Conservation (phyloP, 2,329 filamentous ascomycete genomes). For the Claviceps sorghi region DNA sequence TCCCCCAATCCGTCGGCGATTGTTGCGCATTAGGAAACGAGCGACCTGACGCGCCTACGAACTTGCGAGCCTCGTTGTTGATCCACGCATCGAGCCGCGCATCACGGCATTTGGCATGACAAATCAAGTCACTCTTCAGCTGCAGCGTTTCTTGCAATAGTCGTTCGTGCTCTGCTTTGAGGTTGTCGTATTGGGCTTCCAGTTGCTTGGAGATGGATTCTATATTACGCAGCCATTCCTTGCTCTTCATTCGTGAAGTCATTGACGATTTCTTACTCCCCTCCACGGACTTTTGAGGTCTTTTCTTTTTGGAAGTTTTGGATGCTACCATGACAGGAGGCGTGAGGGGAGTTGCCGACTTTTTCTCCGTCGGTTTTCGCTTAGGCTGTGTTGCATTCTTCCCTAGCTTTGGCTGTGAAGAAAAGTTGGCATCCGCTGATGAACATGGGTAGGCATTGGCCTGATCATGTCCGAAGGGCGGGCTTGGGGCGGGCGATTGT, state of each 20-base stretch:
- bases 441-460: not conserved
- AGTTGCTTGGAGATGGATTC: not conserved
- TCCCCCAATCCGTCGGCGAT: not conserved
- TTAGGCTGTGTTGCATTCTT: not conserved
- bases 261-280: not conserved
- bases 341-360: not conserved
- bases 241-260: not conserved
- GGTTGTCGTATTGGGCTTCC: not conserved
- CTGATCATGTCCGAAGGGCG: not conserved
- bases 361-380: not conserved
- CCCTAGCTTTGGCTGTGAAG: too few species aligned
- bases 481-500: not conserved
- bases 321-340: not conserved
- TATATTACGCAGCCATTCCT: not conserved
- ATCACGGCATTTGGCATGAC: not conserved
- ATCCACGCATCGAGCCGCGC: conserved; percentile 1
- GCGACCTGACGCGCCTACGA: not conserved
- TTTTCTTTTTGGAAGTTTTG: not conserved
- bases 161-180: not conserved
- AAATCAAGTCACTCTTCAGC: conserved; percentile 1
- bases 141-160: not conserved
- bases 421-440: too few species aligned
- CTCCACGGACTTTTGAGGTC: not conserved
- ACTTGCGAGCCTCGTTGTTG: conserved; percentile 1
- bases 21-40: not conserved